A percentile compares a stretch with the other conserved stretches of the same genome.
These are phyloP conservation scores for Diospyros kaki DNA, from an alignment of 148 eudicot species.

Conservation along the genomic window DNA sequence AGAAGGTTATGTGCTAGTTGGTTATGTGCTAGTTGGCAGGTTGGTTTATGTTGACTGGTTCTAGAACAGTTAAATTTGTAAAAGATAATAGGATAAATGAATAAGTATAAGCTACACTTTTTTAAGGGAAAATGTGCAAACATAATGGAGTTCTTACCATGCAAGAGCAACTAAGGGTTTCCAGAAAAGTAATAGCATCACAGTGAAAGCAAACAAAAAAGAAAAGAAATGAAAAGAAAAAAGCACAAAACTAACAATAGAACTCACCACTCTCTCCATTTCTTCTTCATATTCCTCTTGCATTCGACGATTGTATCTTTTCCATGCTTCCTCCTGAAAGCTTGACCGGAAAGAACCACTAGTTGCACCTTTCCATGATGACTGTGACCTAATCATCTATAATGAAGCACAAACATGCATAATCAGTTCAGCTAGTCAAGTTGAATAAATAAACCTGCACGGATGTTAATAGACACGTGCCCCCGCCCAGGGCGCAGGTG, in stretches of 20 bases:
- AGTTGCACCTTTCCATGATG: slow-evolving; percentile 43
- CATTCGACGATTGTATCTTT: slow-evolving; percentile 76
- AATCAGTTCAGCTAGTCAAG: slow-evolving; percentile 11
- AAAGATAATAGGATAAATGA: neutral
- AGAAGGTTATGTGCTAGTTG: no score
- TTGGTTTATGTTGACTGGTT: no score
- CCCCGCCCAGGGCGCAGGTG: no score
- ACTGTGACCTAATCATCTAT: slow-evolving; percentile 62
- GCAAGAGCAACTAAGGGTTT: neutral
- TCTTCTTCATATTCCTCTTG: slow-evolving; percentile 97
- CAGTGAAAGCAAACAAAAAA: neutral
- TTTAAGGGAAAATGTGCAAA: neutral
- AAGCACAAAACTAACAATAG: neutral
- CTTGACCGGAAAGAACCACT: slow-evolving; percentile 63
- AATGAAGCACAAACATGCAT: slow-evolving; percentile 14
- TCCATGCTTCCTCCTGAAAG: slow-evolving; percentile 87
- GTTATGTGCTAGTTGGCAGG: no score
- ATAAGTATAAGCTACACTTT: neutral
- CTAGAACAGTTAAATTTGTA: no score
- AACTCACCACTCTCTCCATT: slow-evolving; percentile 91
- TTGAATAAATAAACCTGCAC: neutral
- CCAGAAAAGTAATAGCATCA: neutral
- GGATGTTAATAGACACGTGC: no score
- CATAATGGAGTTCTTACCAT: neutral
- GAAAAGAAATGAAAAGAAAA: neutral